Evolutionary conservation across 169 alveolate species (phyloP).

Genomic region (Perkinsus chesapeaki): DNA sequence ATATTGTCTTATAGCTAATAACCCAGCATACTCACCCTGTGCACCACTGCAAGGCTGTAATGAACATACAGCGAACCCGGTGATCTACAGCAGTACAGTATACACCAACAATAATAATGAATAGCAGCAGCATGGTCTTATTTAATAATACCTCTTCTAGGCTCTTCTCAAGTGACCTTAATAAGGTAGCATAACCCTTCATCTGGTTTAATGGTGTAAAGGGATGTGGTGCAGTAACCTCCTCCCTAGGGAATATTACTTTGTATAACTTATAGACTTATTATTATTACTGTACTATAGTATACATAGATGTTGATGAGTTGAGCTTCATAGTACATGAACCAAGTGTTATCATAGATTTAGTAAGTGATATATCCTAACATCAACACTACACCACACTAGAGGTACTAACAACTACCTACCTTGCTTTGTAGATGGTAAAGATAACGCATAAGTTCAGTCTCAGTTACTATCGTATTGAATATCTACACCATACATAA

Average conservation of each 20-base stretch:
- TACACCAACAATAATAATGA: not conserved
- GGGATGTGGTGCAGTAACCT: constrained; percentile 61
- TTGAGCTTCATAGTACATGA: constrained; percentile 79
- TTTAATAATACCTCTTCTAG: not conserved
- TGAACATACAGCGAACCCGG: constrained; percentile 60
- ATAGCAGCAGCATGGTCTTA: too few relatives aligned
- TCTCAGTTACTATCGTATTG: constrained; percentile 54
- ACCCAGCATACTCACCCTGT: constrained; percentile 75
- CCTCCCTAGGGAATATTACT: not conserved
- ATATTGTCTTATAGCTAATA: constrained; percentile 59
- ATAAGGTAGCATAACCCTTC: constrained; percentile 46
- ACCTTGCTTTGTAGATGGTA: constrained; percentile 46
- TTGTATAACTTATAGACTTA: not conserved
- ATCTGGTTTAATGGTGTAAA: constrained; percentile 54
- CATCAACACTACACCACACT: too few relatives aligned
- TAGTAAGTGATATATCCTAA: constrained; percentile 51
- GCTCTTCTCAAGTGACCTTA: not conserved
- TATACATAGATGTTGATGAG: constrained; percentile 64
- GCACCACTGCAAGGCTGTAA: constrained; percentile 75
- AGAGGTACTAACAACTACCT: too few relatives aligned
- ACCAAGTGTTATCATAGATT: constrained; percentile 75
- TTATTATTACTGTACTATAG: constrained; percentile 57
- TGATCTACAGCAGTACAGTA: not conserved
- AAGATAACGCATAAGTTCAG: constrained; percentile 69
- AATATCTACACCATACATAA: constrained; percentile 30